Base-by-base conservation (phyloP, 2,329 filamentous ascomycete species). In the Myriangium duriaei region DNA sequence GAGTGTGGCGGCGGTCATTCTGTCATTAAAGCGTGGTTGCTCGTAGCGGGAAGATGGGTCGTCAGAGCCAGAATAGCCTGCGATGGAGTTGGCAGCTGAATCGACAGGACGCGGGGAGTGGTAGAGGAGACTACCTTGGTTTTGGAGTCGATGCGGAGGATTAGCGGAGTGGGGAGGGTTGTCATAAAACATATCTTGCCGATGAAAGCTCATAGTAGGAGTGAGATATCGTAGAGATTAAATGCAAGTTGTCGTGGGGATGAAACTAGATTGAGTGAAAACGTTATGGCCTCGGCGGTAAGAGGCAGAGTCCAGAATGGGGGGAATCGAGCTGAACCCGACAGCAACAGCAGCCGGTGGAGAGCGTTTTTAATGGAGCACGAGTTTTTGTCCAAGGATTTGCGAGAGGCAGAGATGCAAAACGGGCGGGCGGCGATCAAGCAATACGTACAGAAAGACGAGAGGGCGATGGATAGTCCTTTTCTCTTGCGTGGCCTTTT, bases 21-120 rank as follows among this genome's bases (percentile, higher is more conserved):
- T 76, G 60, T 67, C 81, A 61, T 66, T 55, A 67, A 64, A 57
- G 70, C 75, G 59, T 67, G 76, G 50, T 64, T 67, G 54, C 46
- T 61, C 55, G 49, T 61, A 60, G 52, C 53, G 49, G 34, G 68
- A 61, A 51, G 69, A 67, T 47, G 72, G 69, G 49, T 80, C 75
- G 38, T 91, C 83, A 36, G 72, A 68, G 11, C 69, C 67, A 59
- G 88, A 93, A 37, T 87, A 67, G 42, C 74, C 74, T 34, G 67
- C 64, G 14, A 76, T 71, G 54, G 84, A 71, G 40, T 76, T 74
- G 43, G 71, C 74, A 54, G 70, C 68, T 15, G 42, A 47, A 49
- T 93, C 85, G 56, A 87, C 83, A 38, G 56, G 81, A 50, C 84
- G 74, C 49, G 85, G 87, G 30, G 76, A 67, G 55, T 81, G 78